Evolutionary conservation across 495 filamentous ascomycete species (phyloP), one percentile per base, ranked within the genome.

Genomic region (Penicillium bovifimosum): DNA sequence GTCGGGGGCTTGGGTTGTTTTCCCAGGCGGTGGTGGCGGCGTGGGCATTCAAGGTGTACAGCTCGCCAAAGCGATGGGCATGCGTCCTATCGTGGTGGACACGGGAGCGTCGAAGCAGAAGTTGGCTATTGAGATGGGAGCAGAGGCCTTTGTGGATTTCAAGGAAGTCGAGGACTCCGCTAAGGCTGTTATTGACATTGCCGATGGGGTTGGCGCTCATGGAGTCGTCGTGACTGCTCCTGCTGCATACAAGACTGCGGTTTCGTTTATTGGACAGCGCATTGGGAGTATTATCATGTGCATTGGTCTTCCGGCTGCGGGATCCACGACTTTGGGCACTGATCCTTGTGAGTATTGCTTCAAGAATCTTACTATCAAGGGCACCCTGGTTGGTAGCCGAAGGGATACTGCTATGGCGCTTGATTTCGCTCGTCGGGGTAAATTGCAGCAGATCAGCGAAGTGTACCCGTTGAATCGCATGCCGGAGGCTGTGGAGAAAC

Each of bases 11-110:
- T 85, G 76, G 76, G 77, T 86, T 6, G 82, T 84, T 0, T 78
- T 72, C 24, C 65, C 69, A 2, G 69, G 64, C 8, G 64, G 69
- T 2, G 83, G 84, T 34, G 84, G 83, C 38, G 83, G 84, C 13
- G 74, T 86, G 5, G 84, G 84, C 14, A 80, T 84, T 59, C 66
- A 85, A 33, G 81, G 80, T 5, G 73, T 77, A 2, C 83, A 87
- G 55, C 71, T 87, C 17, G 84, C 80, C 69, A 60, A 60, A 24
- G 76, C 74, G 3, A 79, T 81, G 74, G 78, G 77, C 0, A 72
- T 80, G 66, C 66, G 75, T 5, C 73, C 76, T 0, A 72, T 81
- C n/a, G 78, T 76, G 9, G 66, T 80, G 6, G 77, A 80, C 43
- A 70, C 63, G 0, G 77, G 76, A 0, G 59, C 51, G 1, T 56